A percentile compares a stretch with the other conserved stretches of the same genome.
Evolutionary conservation across 306 rosid species (phyloP).

Genomic region (Pyrus pyrifolia): DNA sequence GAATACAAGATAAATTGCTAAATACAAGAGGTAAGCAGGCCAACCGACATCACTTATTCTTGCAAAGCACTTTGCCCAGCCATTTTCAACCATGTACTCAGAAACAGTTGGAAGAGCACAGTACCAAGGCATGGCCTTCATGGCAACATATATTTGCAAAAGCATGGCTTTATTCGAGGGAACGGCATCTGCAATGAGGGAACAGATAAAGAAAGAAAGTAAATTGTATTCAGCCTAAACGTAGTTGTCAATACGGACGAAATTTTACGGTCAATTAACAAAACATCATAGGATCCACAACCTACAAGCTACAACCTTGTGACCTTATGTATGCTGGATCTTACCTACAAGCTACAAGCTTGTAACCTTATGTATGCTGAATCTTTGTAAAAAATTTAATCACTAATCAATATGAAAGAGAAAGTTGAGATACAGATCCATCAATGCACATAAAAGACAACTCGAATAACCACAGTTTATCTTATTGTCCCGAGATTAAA

Average conservation of each 20-base stretch:
- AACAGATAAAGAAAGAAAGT: background rate
- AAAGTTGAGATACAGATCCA: background rate
- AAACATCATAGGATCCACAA: background rate
- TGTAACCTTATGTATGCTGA: background rate
- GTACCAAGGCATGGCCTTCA: constrained; percentile 94
- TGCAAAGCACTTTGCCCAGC: constrained; percentile 71
- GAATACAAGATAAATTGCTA: constrained; percentile 49
- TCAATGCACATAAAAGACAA: background rate
- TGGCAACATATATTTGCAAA: constrained; percentile 70
- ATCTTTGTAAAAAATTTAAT: background rate
- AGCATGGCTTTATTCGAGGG: constrained; percentile 74
- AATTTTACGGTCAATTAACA: background rate
- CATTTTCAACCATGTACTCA: constrained; percentile 72
- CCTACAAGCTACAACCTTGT: no score
- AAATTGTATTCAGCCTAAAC: background rate
- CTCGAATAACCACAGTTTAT: background rate
- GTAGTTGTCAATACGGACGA: background rate
- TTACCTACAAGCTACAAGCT: no score
- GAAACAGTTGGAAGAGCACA: constrained; percentile 61
- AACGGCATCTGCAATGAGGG: constrained; percentile 60
- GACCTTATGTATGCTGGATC: background rate
- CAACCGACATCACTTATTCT: constrained; percentile 56
- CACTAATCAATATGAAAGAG: background rate
- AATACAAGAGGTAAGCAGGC: constrained; percentile 42
- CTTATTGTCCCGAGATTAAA: background rate